Base-by-base conservation (phyloP, 148 eudicot genomes). In the Camellia granthamiana region DNA sequence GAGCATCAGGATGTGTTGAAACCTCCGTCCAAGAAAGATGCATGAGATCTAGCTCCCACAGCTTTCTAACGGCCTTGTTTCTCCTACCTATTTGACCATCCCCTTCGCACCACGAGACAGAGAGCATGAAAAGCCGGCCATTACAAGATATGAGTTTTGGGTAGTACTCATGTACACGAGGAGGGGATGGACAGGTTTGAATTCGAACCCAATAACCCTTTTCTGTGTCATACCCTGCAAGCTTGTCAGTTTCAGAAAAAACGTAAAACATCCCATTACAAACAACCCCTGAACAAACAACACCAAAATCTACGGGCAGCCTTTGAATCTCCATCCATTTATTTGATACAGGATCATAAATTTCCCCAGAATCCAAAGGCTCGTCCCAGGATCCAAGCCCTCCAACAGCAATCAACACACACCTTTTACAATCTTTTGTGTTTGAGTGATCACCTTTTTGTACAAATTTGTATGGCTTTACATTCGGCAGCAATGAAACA, bases 41-140 rank as follows among this genome's bases (percentile, higher is more conserved):
- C 54, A 54, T 56, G 10, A 93, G 86, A 83, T 95, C 91, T 12
- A 95, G 93, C 81, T 93, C 97, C 99, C 99, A 95, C 65, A 93
- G 83, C 84, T 93, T 95, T 41, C 98, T 79, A 55, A 96, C 89
- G 14, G 99, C 99, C 83, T 95, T 95, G 84, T 95, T 95, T 78
- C 99, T 90, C 87, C 97, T 89, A 69, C 99, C 99, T 75, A 95
- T 95, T 79, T 95, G 91, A 21, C 99, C 99, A 52, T 93, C 99
- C 51, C 97, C 96, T 82, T 95, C 97, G 81, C 99, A 95, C 99
- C 99, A 95, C 1, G 99, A 95, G 30, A 95, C 99, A 9, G 97
- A 93, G n/a, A 95, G 87, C 98, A 95, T 93, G 80, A 95, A 91
- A 65, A 95, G 74, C 41, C 92, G 87, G 23, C 77, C 76, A 51